phyloP scores from a whole-genome alignment of 441 rosid genomes.

The Erysimum cheiri region DNA sequence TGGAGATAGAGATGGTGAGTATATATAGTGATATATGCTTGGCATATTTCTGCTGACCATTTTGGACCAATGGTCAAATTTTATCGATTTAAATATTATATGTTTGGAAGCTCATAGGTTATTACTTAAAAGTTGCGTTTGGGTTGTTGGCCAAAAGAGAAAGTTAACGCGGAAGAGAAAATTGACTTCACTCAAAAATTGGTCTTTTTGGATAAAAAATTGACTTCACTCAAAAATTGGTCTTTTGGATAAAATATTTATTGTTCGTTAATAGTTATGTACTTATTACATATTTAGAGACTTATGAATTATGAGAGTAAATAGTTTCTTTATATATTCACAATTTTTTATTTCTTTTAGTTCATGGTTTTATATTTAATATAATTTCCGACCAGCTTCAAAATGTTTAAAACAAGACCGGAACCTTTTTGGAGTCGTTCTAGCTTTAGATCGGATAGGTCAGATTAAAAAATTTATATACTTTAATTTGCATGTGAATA shows the following conservation, averaged over 20 bases:
- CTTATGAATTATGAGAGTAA: no score
- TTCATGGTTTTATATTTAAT: not conserved
- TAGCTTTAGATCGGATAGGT: not conserved
- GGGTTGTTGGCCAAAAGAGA: not conserved
- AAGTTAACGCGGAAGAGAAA: slow-evolving; percentile 14
- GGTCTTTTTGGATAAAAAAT: no score
- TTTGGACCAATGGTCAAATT: slow-evolving; percentile 24
- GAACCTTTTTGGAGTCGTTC: not conserved
- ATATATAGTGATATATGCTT: slow-evolving; percentile 11
- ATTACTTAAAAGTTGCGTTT: not conserved
- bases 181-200: not conserved
- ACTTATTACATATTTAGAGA: no score
- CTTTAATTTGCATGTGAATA: no score
- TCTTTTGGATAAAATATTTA: no score
- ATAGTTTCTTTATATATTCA: no score
- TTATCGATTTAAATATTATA: not conserved
- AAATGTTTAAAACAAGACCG: not conserved
- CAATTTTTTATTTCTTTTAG: not conserved
- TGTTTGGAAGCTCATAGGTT: not conserved
- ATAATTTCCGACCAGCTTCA: not conserved
- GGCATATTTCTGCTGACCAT: not conserved
- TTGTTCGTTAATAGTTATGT: no score
- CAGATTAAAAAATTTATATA: not conserved
- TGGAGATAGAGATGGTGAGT: slow-evolving; percentile 21
- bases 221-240: no score